Evolutionary conservation across 352 stramenopile genomes (phyloP).

Genomic region (Phytopythium chamaehyphon): DNA sequence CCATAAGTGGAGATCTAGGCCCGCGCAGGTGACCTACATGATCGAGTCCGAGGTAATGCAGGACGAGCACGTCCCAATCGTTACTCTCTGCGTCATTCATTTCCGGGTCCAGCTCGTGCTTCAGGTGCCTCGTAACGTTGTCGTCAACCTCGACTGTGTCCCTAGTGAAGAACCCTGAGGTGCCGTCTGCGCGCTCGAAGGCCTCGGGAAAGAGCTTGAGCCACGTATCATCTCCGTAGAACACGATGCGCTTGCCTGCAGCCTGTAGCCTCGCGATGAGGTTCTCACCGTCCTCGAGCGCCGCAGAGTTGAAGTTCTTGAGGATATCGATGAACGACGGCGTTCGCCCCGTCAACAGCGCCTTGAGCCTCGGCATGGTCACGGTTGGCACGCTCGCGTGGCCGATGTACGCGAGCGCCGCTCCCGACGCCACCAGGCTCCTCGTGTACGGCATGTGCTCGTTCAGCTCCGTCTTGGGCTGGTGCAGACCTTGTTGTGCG

Average conservation of each 20-base stretch:
- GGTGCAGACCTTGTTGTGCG: neutral
- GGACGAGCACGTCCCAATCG: slow-evolving; percentile 83
- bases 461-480: slow-evolving; percentile 41
- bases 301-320: slow-evolving; percentile 89
- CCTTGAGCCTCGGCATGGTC: slow-evolving; percentile 88
- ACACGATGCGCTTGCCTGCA: slow-evolving; percentile 58
- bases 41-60: slow-evolving; percentile 87
- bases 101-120: slow-evolving; percentile 74
- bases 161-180: slow-evolving; percentile 85
- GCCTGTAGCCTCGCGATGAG: slow-evolving; percentile 51
- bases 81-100: slow-evolving; percentile 56
- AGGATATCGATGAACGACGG: slow-evolving; percentile 89
- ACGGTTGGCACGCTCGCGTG: slow-evolving; percentile 84
- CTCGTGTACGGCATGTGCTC: slow-evolving; percentile 67
- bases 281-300: slow-evolving; percentile 66
- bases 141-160: slow-evolving; percentile 84
- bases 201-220: slow-evolving; percentile 78
- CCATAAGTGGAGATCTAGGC: slow-evolving; percentile 73
- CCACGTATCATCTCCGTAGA: slow-evolving; percentile 91
- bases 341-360: slow-evolving; percentile 78
- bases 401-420: slow-evolving; percentile 65
- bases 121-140: slow-evolving; percentile 84
- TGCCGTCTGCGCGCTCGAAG: slow-evolving; percentile 73
- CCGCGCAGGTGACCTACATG: slow-evolving; percentile 81
- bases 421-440: slow-evolving; percentile 36